Conservation (phyloP, 108 stramenopile species). For the Fistulifera solaris region DNA sequence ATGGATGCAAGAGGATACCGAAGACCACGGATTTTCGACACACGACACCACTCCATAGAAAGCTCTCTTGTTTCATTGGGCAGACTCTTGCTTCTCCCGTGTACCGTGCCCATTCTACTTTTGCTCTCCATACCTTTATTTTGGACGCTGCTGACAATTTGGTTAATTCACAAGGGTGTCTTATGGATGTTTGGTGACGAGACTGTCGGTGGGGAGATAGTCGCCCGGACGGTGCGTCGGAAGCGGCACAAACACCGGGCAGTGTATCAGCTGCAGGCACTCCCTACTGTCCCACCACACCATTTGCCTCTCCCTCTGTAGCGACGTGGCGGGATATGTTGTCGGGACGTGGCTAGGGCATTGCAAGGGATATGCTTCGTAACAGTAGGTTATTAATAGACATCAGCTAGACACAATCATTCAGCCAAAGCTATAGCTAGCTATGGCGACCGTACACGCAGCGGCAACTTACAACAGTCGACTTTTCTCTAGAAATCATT, state of each 20-base stretch:
- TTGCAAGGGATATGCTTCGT: too few relatives aligned
- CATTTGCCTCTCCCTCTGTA: slow-evolving; percentile 46
- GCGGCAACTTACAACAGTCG: too few relatives aligned
- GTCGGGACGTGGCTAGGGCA: neutral
- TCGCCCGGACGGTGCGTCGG: slow-evolving; percentile 1
- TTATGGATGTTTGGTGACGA: slow-evolving; percentile 19
- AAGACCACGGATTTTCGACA: slow-evolving; percentile 35
- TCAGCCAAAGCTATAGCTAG: too few relatives aligned
- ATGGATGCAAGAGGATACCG: slow-evolving; percentile 38
- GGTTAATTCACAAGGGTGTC: slow-evolving; percentile 25
- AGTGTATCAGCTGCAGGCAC: slow-evolving; percentile 36
- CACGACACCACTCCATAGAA: slow-evolving; percentile 34
- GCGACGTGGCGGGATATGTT: slow-evolving; percentile 37
- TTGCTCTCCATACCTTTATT: slow-evolving; percentile 41
- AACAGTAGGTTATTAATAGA: too few relatives aligned
- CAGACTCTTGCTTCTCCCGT: slow-evolving; percentile 36
- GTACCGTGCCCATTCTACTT: slow-evolving; percentile 34
- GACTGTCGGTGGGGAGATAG: neutral
- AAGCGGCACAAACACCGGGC: slow-evolving; percentile 24
- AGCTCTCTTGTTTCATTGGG: slow-evolving; percentile 26
- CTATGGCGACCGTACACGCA: too few relatives aligned
- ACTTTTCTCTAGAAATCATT: too few relatives aligned
- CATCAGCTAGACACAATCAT: too few relatives aligned
- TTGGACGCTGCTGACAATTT: slow-evolving; percentile 33
- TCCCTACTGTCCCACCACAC: slow-evolving; percentile 54